Conservation (phyloP, 257 asterid genomes). For the Primulina eburnea region DNA sequence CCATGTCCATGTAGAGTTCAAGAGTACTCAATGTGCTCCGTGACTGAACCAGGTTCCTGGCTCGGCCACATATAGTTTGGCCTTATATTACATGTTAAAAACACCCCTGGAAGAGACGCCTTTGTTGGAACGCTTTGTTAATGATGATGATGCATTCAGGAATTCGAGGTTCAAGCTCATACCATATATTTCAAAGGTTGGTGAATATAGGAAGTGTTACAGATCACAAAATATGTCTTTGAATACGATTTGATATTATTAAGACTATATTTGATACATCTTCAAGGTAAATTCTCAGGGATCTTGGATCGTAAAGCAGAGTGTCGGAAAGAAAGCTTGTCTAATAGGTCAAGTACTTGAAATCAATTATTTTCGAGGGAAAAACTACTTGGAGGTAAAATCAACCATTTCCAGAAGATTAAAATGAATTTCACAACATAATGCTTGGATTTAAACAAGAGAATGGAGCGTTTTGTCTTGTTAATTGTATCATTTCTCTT, state of each 20-base stretch:
- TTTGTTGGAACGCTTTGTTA: constrained; percentile 62
- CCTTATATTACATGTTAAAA: constrained; percentile 65
- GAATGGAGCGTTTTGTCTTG: too few species aligned
- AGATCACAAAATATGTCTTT: not conserved
- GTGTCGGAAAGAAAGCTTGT: constrained; percentile 50
- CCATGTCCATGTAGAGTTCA: not conserved
- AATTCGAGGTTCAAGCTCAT: constrained; percentile 86
- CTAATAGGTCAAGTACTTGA: constrained; percentile 45
- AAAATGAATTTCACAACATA: not conserved
- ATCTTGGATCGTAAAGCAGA: constrained; percentile 54
- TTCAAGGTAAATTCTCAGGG: constrained; percentile 27
- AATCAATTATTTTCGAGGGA: constrained; percentile 33
- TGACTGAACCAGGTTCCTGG: constrained; percentile 62
- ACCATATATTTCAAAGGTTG: constrained; percentile 73
- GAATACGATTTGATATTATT: not conserved
- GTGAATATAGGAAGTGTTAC: not conserved
- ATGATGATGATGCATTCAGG: constrained; percentile 82
- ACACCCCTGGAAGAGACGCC: constrained; percentile 68
- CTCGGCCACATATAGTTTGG: constrained; percentile 49
- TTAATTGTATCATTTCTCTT: not conserved
- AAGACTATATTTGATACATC: not conserved
- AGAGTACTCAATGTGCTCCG: constrained; percentile 11
- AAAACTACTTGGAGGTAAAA: constrained; percentile 47
- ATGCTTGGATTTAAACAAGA: not conserved
- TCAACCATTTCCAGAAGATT: not conserved